Evolutionary conservation across 495 filamentous ascomycete species (phyloP).

Genomic region (Aspergillus incahuasiensis): DNA sequence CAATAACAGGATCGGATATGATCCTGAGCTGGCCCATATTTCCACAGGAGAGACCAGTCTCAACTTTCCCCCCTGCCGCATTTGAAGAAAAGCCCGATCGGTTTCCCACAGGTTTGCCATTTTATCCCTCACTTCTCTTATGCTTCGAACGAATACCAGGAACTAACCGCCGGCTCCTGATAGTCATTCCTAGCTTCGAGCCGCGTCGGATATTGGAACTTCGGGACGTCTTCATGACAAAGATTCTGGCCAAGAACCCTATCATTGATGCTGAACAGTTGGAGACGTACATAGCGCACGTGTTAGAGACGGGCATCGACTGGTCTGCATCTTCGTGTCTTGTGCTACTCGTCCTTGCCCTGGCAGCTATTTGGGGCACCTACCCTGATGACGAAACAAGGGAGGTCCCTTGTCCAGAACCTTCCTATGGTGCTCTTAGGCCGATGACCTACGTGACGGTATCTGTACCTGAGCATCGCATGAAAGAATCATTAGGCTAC

Average conservation of each 20-base stretch:
- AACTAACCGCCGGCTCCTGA: neutral
- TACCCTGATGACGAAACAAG: constrained; percentile 29
- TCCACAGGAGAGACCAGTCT: constrained; percentile 23
- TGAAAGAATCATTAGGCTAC: constrained; percentile 25
- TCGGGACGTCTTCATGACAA: constrained; percentile 26
- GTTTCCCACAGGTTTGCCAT: constrained; percentile 21
- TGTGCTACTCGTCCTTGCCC: constrained; percentile 31
- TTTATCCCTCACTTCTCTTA: neutral
- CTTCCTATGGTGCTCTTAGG: constrained; percentile 6
- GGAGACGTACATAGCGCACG: constrained; percentile 21
- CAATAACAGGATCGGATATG: constrained; percentile 31
- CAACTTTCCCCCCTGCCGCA: constrained; percentile 24
- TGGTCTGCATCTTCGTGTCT: constrained; percentile 33
- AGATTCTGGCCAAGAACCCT: constrained; percentile 29
- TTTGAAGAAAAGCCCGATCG: constrained; percentile 26
- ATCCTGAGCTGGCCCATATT: constrained; percentile 31
- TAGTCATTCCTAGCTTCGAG: constrained; percentile 20
- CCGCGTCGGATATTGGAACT: constrained; percentile 24
- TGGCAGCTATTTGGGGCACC: constrained; percentile 33
- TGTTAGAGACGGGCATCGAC: constrained; percentile 27
- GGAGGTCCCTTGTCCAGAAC: constrained; percentile 17
- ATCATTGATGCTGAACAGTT: constrained; percentile 25
- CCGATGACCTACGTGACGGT: constrained; percentile 22
- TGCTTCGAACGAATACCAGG: too few species aligned
- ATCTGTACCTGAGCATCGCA: constrained; percentile 21